Evolutionary conservation across 208 protist species (phyloP), one percentile per base, ranked within the genome.

Genomic region (Lotmaria passim): DNA sequence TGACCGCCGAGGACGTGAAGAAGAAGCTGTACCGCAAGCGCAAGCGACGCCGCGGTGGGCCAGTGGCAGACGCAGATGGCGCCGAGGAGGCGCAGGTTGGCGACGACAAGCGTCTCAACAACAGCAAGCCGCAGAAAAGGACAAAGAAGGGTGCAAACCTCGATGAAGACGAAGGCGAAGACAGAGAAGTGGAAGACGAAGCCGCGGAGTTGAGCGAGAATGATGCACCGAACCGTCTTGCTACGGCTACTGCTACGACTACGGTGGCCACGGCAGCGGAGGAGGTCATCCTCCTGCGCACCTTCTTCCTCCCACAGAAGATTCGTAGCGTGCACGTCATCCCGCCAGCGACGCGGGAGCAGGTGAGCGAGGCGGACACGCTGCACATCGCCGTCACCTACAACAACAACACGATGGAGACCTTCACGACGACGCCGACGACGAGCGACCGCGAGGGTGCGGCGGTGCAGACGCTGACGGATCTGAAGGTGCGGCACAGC

Each of bases 381-480:
- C 73, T 96, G n/a, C 91, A 96, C 67, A 86, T 94, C 57, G 83
- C 84, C 30, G 87, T 96, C 24, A 91, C 80, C 8, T 94, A 88
- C 75, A 89, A 86, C 77, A 91, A 90, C 79, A 94, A 96, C 74
- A 86, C 69, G 3, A 85, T 93, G 23, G 80, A 83, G 36, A 89
- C 85, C 4, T 96, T 80, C 75, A 91, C 83, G 4, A 92, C 89
- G 7, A 56, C 70, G 31, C 77, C 93, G 46, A 93, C 87, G 43
- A 74, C 60, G 36, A 86, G 67, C 34, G 79, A 90, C 5, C 57
- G 87, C 31, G 79, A 87, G n/a, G 88, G 85, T 11, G 76, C 75
- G 7, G 68, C 85, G 21, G 84, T 75, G 61, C 82, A 68, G 68
- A 89, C 83, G 5, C 86, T 96, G 34, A 79, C 74, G 17, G 89